Conservation (phyloP, 805 yeast genomes). For the Schizosaccharomyces cryophilus region DNA sequence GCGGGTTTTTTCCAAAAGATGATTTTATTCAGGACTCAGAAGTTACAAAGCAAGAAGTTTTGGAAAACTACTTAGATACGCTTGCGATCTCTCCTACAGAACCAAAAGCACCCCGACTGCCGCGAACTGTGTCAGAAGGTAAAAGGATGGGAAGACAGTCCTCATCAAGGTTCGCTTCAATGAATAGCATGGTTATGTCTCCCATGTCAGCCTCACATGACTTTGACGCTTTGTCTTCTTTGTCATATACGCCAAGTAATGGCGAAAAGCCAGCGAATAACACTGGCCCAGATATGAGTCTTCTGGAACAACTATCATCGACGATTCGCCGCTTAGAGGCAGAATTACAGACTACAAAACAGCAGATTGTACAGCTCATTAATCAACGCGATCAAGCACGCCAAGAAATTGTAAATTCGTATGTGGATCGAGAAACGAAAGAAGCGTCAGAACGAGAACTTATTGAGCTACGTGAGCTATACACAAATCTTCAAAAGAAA, state of each 20-base stretch:
- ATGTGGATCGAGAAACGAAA: background rate
- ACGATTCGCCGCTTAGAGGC: background rate
- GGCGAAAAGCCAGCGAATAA: background rate
- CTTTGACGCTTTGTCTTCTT: background rate
- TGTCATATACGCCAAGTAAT: background rate
- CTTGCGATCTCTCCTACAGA: background rate
- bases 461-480: background rate
- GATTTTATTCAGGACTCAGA: background rate
- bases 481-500: background rate
- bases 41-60: background rate
- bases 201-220: background rate
- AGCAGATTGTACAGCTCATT: background rate
- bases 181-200: background rate
- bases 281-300: background rate
- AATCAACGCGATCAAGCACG: background rate
- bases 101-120: background rate
- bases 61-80: background rate
- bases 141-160: background rate
- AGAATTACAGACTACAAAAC: background rate
- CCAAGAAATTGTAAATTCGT: background rate
- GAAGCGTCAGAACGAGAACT: background rate
- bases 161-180: background rate
- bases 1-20: no score
- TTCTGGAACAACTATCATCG: background rate
- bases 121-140: background rate